These are phyloP conservation scores for Calocybe indica DNA, from an alignment of 768 basidiomycete genomes.

Conservation along the genomic window DNA sequence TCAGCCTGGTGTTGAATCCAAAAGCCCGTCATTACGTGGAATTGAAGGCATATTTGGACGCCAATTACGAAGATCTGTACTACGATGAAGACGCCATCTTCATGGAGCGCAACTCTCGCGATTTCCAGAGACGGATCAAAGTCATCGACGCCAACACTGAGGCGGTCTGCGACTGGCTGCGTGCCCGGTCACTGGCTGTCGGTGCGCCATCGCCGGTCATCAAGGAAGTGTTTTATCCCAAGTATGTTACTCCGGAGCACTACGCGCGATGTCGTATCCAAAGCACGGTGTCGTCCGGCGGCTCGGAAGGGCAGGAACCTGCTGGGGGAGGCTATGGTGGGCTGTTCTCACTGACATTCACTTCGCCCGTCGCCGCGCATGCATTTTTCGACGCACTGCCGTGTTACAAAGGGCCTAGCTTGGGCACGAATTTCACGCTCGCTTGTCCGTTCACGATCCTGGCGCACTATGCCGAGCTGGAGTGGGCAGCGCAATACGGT, in stretches of 20 bases:
- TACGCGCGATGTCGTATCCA: constrained; percentile 66
- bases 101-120: constrained; percentile 97
- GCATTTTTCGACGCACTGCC: constrained; percentile 83
- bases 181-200: constrained; percentile 44
- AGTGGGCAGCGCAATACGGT: constrained; percentile 86
- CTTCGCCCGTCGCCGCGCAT: constrained; percentile 52
- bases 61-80: constrained; percentile 77
- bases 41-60: constrained; percentile 55
- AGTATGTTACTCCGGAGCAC: constrained; percentile 64
- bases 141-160: constrained; percentile 81
- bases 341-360: constrained; percentile 84
- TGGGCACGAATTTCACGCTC: constrained; percentile 95
- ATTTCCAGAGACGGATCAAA: constrained; percentile 73
- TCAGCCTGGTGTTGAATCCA: constrained; percentile 85
- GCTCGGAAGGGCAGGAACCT: constrained; percentile 16
- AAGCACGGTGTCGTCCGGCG: constrained; percentile 12
- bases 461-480: constrained; percentile 84
- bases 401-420: constrained; percentile 85
- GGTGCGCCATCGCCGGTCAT: constrained; percentile 41
- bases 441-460: constrained; percentile 92
- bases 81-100: constrained; percentile 90
- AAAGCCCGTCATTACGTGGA: constrained; percentile 57
- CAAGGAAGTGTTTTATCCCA: constrained; percentile 88
- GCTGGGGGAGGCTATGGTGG: constrained; percentile 68
- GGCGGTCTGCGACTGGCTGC: constrained; percentile 74